Evolutionary conservation across 495 filamentous ascomycete species (phyloP), one percentile per base, ranked within the genome.

Genomic region (Talaromyces wortmannii): DNA sequence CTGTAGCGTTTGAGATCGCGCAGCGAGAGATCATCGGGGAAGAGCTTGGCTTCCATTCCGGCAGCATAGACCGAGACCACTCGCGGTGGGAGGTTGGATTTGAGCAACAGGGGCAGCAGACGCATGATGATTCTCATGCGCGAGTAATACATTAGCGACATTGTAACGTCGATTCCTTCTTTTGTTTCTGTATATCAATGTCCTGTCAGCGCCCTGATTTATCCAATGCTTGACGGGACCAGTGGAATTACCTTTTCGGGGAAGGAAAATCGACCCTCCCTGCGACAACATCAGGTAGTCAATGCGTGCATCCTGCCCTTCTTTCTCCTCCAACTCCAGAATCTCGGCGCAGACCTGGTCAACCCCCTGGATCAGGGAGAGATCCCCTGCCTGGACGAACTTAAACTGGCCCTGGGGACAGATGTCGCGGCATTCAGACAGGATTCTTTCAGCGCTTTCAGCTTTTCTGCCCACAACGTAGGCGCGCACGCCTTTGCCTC

Each of bases 251-350:
- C 11, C 54, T 55, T 33, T 53, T 49, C 58, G 48, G 17, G 10
- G 18, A 12, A 47, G 32, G 3, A 57, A 50, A 31, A 57, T 51
- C 6, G 53, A 47, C 4, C 61, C 64, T 8, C 64, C 66, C 33
- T 69, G 66, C 5, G 56, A 63, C 50, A 65, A 49, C n/a, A 69
- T 53, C 29, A 69, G 8, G 18, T 67, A 53, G 60, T 69, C 66
- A 36, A 69, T 51, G 18, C 50, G 53, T 43, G 42, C n/a, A 53
- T 50, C 31, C 30, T 29, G 29, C 15, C 48, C 13, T 18, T 48
- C 49, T 23, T 46, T 30, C 42, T 53, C 51, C 53, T 67, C 66
- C 16, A 32, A 52, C 58, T 57, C 16, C 10, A 40, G 48, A 16
- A 68, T 58, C 36, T 67, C 64, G 36, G 52, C 53, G 50, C 66